phyloP scores from a whole-genome alignment of 805 yeast genomes.

The Yarrowia yakushimensis region DNA sequence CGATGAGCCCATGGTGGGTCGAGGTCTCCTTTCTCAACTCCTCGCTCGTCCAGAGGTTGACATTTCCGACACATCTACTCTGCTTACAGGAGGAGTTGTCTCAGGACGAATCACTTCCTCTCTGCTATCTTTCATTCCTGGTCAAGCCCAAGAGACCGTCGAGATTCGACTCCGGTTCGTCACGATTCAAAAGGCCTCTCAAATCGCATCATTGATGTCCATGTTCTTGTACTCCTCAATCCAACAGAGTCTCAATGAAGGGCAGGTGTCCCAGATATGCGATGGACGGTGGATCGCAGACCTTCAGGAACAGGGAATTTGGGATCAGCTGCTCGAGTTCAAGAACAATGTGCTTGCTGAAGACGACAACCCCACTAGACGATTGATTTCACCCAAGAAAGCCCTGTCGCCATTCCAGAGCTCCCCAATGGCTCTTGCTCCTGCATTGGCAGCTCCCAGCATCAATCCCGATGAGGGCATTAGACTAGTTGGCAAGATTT shows the following conservation, averaged over 20 bases:
- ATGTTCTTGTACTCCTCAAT: constrained; percentile 9
- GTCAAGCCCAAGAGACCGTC: constrained; percentile 17
- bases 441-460: neutral
- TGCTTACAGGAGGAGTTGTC: constrained; percentile 4
- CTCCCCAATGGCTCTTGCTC: neutral
- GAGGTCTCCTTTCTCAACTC: constrained; percentile 39
- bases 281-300: constrained; percentile 16
- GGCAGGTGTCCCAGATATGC: neutral
- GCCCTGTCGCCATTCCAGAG: constrained; percentile 9
- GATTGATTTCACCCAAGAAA: constrained; percentile 8
- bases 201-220: constrained; percentile 21
- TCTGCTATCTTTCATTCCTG: constrained; percentile 10
- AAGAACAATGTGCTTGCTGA: neutral
- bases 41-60: constrained; percentile 18
- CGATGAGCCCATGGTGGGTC: constrained; percentile 41
- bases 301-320: constrained; percentile 10
- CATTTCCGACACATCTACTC: neutral
- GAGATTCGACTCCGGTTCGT: constrained; percentile 21
- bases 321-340: constrained; percentile 20
- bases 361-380: neutral
- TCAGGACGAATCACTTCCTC: constrained; percentile 15
- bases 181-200: constrained; percentile 10
- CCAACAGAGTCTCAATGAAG: neutral
- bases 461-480: neutral
- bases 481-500: neutral